These are phyloP conservation scores for Haplosporangium sp. DNA, from an alignment of 371 early-diverging fungal genomes.

Conservation along the genomic window DNA sequence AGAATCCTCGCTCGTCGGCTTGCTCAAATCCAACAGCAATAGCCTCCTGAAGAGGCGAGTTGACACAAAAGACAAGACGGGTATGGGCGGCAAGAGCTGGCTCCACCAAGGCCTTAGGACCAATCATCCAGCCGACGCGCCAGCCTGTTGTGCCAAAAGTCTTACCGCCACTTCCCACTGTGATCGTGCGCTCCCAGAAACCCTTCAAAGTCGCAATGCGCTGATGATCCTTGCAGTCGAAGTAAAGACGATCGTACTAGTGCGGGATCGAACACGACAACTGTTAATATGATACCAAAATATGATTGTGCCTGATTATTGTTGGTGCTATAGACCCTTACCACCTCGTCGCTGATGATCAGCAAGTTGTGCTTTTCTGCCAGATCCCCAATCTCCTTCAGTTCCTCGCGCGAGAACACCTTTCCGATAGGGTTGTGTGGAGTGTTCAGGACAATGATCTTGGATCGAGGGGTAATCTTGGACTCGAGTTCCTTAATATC, in stretches of 20 bases:
- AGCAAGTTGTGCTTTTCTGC: slow-evolving; percentile 87
- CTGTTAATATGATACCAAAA: not conserved
- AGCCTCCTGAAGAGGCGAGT: slow-evolving; percentile 94
- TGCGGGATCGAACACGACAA: not conserved
- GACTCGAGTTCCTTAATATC: slow-evolving; percentile 85
- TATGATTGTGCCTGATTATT: not conserved
- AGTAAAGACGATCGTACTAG: slow-evolving; percentile 92
- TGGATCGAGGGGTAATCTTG: slow-evolving; percentile 83
- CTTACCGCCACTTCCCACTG: slow-evolving; percentile 95
- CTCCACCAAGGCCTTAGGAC: slow-evolving; percentile 79
- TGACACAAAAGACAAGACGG: slow-evolving; percentile 89
- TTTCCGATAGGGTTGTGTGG: slow-evolving; percentile 97
- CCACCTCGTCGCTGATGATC: slow-evolving; percentile 94
- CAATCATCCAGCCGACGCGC: slow-evolving; percentile 96
- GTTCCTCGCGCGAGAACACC: slow-evolving; percentile 84
- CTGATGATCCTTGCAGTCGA: slow-evolving; percentile 73
- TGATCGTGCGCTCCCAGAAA: slow-evolving; percentile 93
- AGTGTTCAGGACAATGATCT: slow-evolving; percentile 93
- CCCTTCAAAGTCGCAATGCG: slow-evolving; percentile 86
- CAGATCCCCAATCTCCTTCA: slow-evolving; percentile 81
- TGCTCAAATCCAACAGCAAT: slow-evolving; percentile 82
- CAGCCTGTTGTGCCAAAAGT: slow-evolving; percentile 97
- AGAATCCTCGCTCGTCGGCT: slow-evolving; percentile 72
- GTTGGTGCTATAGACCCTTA: slow-evolving; percentile 37
- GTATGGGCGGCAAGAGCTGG: slow-evolving; percentile 90